These are phyloP conservation scores for Fragaria nilgerrensis DNA, from an alignment of 306 rosid genomes.

Conservation along the genomic window DNA sequence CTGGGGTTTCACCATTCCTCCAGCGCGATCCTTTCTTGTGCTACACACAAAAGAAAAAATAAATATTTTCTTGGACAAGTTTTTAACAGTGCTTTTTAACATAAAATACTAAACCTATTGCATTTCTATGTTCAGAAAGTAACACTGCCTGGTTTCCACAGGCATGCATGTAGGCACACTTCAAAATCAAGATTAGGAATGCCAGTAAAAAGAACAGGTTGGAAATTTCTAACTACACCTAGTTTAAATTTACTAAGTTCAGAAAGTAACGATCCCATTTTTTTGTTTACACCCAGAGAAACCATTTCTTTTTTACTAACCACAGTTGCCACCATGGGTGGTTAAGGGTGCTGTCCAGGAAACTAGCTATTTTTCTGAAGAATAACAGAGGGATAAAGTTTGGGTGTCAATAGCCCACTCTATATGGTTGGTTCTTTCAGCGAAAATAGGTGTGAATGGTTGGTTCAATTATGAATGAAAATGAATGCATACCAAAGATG, in stretches of 20 bases:
- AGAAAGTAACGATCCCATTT: not conserved
- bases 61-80: not conserved
- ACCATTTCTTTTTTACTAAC: not conserved
- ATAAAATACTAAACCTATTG: not conserved
- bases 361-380: not conserved
- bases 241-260: too few species aligned
- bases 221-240: not conserved
- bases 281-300: not conserved
- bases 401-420: not conserved
- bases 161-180: not conserved
- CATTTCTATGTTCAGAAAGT: not conserved
- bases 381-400: not conserved
- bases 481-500: not conserved
- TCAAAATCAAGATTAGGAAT: not conserved
- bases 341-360: not conserved
- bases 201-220: not conserved
- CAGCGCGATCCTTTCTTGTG: slow-evolving; percentile 64
- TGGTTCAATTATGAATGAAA: not conserved
- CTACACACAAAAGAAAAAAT: slow-evolving; percentile 29
- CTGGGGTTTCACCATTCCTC: slow-evolving; percentile 71
- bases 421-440: too few species aligned
- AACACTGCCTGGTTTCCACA: slow-evolving; percentile 5
- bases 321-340: too few species aligned
- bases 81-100: not conserved
- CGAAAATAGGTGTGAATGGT: not conserved